Base-by-base conservation (phyloP, 2,329 filamentous ascomycete genomes). In the Sporothrix pallida region DNA sequence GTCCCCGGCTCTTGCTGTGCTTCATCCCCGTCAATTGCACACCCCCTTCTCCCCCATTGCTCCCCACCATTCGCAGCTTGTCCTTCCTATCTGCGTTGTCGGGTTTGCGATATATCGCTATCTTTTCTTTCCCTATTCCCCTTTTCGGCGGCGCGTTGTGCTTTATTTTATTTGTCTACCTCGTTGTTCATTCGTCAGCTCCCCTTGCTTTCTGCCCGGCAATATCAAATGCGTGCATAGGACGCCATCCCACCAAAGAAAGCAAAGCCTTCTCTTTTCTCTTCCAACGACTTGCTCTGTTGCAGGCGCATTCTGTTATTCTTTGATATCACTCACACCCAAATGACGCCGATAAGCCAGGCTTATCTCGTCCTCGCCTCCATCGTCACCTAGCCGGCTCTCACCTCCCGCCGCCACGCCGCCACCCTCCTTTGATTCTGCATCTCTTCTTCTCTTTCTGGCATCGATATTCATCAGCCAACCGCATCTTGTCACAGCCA, bases 331-430 rank as follows among this genome's bases (percentile, higher is more conserved):
- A 69, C 62, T 26, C 56, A 74, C 75, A 76, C 74, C 73, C 83
- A 83, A 85, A 88, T 89, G 87, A 88, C 86, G 83, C 83, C 82
- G 84, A 87, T 86, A 87, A 87, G 84, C 82, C 82, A 84, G 81
- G 83, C 86, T 86, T 87, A 88, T 88, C 86, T 88, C 79, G 83
- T 87, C 80, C 83, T 87, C 77, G 83, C 81, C 80, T 85, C 86
- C 76, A 84, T 87, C 80, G 81, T 87, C 81, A 87, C 86, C 80
- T 87, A 87, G 63, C 62, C 12, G 48, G 67, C 67, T 48, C 6
- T 67, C 42, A 26, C 42, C 42, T 26, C 42, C 42, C 62, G 42
- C 62, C 31, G 58, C 65, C 20, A 37, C 54, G 72, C 37, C 48
- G 44, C 70, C 56, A 54, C 44, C 50, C 17, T 17, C 17, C 26